Evolutionary conservation across 805 yeast genomes (phyloP).

Genomic region (Ogataea pignaliae): DNA sequence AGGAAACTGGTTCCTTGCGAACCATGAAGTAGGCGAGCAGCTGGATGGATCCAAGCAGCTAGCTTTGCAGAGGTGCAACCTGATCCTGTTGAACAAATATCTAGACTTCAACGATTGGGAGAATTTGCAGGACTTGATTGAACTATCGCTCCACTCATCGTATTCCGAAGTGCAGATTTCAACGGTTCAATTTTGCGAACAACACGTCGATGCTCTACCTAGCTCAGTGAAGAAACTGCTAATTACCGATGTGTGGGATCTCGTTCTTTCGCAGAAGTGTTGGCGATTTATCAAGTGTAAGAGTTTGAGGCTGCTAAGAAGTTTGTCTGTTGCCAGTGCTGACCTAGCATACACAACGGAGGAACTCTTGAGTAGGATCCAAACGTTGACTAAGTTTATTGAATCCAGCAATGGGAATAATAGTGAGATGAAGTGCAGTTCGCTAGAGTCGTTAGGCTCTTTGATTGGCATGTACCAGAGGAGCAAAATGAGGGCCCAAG

Average conservation of each 20-base stretch:
- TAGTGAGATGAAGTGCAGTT: slow-evolving; percentile 38
- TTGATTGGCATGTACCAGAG: slow-evolving; percentile 4
- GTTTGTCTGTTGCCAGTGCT: slow-evolving; percentile 10
- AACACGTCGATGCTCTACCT: background rate
- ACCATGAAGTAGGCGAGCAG: slow-evolving; percentile 22
- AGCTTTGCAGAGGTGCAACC: slow-evolving; percentile 32
- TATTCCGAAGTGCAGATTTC: slow-evolving; percentile 42
- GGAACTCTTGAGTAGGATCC: slow-evolving; percentile 21
- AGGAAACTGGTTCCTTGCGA: slow-evolving; percentile 32
- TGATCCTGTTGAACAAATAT: slow-evolving; percentile 27
- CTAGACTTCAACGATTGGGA: slow-evolving; percentile 9
- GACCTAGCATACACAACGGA: slow-evolving; percentile 7
- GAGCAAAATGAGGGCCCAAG: background rate
- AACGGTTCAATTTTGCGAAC: slow-evolving; percentile 33
- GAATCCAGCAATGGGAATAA: slow-evolving; percentile 34
- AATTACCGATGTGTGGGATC: slow-evolving; percentile 19
- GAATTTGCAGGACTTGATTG: slow-evolving; percentile 26
- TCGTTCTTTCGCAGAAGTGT: slow-evolving; percentile 17
- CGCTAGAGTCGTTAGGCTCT: slow-evolving; percentile 48
- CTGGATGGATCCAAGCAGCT: slow-evolving; percentile 50
- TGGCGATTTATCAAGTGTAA: slow-evolving; percentile 44
- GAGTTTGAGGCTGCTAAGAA: slow-evolving; percentile 33
- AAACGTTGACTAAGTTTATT: slow-evolving; percentile 28
- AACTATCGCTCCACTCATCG: slow-evolving; percentile 34
- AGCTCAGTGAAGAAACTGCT: slow-evolving; percentile 1